Percentiles rank a stretch among this genome's conserved stretches.
These are phyloP conservation scores for Ichthyophonus hoferi DNA, from an alignment of 208 protist species.

Conservation along the genomic window DNA sequence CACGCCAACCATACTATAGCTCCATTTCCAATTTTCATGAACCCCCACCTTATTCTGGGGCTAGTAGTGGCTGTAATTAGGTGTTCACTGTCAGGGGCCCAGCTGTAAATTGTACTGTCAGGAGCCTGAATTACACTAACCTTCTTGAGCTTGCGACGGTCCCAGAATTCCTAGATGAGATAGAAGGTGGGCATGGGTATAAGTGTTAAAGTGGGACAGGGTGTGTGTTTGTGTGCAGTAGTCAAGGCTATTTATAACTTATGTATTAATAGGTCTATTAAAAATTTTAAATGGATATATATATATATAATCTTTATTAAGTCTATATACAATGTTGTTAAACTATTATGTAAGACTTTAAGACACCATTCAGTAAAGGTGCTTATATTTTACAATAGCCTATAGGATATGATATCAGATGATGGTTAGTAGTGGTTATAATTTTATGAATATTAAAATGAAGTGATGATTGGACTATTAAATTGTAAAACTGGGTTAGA, in stretches of 20 bases:
- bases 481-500: too few relatives aligned
- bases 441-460: too few relatives aligned
- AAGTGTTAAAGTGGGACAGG: background rate
- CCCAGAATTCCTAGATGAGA: slow-evolving; percentile 47
- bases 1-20: background rate
- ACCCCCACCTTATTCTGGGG: slow-evolving; percentile 33
- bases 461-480: too few relatives aligned
- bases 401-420: too few relatives aligned
- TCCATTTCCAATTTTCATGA: background rate
- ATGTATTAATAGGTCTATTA: too few relatives aligned
- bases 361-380: too few relatives aligned
- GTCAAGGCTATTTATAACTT: too few relatives aligned
- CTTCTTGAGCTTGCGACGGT: slow-evolving; percentile 9
- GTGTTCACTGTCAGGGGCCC: slow-evolving; percentile 37
- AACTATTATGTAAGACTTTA: background rate
- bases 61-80: slow-evolving; percentile 28
- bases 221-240: background rate
- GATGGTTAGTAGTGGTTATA: too few relatives aligned
- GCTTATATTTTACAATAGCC: too few relatives aligned
- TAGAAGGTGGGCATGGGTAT: background rate
- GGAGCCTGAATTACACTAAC: background rate
- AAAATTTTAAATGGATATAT: too few relatives aligned
- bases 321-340: background rate
- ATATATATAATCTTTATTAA: background rate
- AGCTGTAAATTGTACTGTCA: slow-evolving; percentile 28